Percentiles rank a stretch among this genome's conserved stretches.
Conservation (phyloP, 345 rosid species). For the Isatis tinctoria region DNA sequence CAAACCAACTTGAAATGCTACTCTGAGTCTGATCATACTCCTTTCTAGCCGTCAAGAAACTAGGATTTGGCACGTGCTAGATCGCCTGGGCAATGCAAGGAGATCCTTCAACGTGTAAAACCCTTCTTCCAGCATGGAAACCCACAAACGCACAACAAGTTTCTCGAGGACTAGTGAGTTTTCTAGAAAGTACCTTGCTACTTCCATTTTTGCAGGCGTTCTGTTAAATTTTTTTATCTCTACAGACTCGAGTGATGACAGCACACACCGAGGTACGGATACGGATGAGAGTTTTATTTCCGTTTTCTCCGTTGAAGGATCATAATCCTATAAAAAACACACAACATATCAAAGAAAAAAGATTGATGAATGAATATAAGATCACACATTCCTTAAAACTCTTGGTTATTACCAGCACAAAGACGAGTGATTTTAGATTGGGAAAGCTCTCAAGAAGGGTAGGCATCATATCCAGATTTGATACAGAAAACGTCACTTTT, state of each 20-base stretch:
- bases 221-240: background rate
- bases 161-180: conserved; percentile 6
- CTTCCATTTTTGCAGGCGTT: conserved; percentile 1
- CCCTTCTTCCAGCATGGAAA: background rate
- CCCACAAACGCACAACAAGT: background rate
- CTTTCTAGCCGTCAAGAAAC: background rate
- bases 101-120: background rate
- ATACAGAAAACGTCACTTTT: background rate
- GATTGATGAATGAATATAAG: background rate
- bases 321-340: background rate
- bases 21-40: background rate
- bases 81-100: conserved; percentile 21
- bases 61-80: background rate
- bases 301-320: background rate
- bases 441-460: conserved; percentile 6
- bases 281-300: background rate
- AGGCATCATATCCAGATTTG: background rate
- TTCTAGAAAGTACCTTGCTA: conserved; percentile 13
- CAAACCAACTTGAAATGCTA: background rate
- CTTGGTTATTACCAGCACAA: background rate
- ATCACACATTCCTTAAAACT: background rate
- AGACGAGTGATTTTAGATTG: background rate
- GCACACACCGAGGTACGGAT: conserved; percentile 13
- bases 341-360: background rate
- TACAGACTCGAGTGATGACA: conserved; percentile 22